Base-by-base conservation (phyloP, 345 rosid species). In the Carallia pectinifolia region DNA sequence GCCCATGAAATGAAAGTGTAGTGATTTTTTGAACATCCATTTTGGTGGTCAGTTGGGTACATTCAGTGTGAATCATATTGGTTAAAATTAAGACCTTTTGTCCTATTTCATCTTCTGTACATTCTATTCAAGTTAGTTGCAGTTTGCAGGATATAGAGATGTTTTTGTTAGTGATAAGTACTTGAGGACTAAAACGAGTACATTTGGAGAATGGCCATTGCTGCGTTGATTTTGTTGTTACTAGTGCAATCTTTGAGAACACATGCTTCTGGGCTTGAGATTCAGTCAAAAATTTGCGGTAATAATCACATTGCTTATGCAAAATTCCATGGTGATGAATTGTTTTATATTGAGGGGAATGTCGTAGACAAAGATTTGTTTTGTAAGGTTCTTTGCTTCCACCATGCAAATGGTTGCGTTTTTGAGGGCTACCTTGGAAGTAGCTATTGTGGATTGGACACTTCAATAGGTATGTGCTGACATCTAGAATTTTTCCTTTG, bases 281-380 rank as follows among this genome's bases (percentile, higher is more conserved):
- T 82, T 53, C 77, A 87, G 64, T 82, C 86, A 1, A 86, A 70
- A 73, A 71, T 81, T 74, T 90, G 95, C 65, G 81, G 85, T 0
- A 69, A 79, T 62, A 89, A 83, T 75, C 87, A 74, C 66, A 77
- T 91, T 16, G 79, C 79, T 6, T 87, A 82, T 76, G 79, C 77
- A 53, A 80, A 74, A 74, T 71, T 67, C 68, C 47, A 73, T 33
- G 87, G 81, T 64, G 52, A 64, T 58, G 82, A 79, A 58, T 61
- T 80, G 71, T 80, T 86, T 79, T 85, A 79, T 58, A 71, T 94
- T 47, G 87, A 94, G 40, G 92, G 91, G 36, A 80, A 78, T 72
- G 69, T 64, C 2, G 96, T 84, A 27, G 85, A 80, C 34, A 81
- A 68, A 79, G 61, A 44, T 73, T 61, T 68, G 10, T 88, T 90